A percentile compares a stretch with the other conserved stretches of the same genome.
Conservation (phyloP, 225 moss, liverwort and hornwort species). For the Ulota crispa region DNA sequence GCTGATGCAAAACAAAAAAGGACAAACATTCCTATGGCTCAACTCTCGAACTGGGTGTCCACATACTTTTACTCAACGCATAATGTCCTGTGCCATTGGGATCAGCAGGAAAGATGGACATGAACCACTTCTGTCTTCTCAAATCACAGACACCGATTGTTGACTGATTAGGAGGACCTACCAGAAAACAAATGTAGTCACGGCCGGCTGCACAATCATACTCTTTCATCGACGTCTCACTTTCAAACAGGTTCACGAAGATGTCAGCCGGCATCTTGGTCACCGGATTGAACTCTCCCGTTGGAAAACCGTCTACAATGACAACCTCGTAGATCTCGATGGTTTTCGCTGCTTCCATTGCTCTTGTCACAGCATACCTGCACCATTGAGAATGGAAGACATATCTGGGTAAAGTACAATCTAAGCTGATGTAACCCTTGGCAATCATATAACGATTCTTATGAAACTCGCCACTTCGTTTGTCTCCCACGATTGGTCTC, state of each 20-base stretch:
- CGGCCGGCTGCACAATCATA: conserved; percentile 46
- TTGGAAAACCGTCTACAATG: conserved; percentile 44
- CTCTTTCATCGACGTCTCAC: conserved; percentile 38
- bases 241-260: conserved; percentile 47
- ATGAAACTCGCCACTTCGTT: not conserved
- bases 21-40: conserved; percentile 4
- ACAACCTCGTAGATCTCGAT: conserved; percentile 58
- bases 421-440: not conserved
- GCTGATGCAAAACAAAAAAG: not conserved
- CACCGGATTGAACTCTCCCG: conserved; percentile 44
- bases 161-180: conserved; percentile 45
- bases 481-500: not conserved
- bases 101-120: conserved; percentile 49
- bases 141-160: conserved; percentile 50
- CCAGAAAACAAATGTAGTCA: conserved; percentile 49
- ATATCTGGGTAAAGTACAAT: not conserved
- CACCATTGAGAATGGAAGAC: not conserved
- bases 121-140: conserved; percentile 45
- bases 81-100: conserved; percentile 28
- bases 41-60: conserved; percentile 41
- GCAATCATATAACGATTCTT: not conserved
- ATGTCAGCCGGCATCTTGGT: conserved; percentile 56
- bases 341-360: conserved; percentile 35
- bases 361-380: conserved; percentile 51
- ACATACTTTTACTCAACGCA: conserved; percentile 38